Percentiles rank a stretch among this genome's conserved stretches.
Evolutionary conservation across 768 basidiomycete genomes (phyloP).

Genomic region (Pleurotus eryngii): DNA sequence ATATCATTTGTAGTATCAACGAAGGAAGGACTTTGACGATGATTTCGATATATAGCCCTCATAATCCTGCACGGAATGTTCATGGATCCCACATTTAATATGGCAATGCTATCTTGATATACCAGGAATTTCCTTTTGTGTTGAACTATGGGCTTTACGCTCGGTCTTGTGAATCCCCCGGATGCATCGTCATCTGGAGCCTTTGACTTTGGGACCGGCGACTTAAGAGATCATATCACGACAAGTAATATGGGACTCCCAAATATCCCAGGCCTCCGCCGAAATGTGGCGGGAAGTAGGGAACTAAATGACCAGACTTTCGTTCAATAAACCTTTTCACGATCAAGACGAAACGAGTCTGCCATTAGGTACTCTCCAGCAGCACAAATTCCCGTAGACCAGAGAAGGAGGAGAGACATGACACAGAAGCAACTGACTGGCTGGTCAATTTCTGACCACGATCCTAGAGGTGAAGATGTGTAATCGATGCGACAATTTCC

Average conservation of each 20-base stretch:
- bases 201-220: too few relatives aligned
- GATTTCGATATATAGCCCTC: conserved; percentile 44
- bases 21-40: conserved; percentile 64
- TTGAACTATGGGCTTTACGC: too few relatives aligned
- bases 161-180: too few relatives aligned
- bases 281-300: too few relatives aligned
- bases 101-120: too few relatives aligned
- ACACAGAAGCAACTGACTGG: conserved; percentile 87
- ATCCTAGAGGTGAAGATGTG: conserved; percentile 38
- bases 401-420: conserved; percentile 71
- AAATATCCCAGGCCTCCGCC: too few relatives aligned
- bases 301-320: background rate
- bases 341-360: conserved; percentile 16
- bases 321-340: background rate
- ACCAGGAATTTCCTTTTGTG: too few relatives aligned
- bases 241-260: too few relatives aligned
- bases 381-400: conserved; percentile 74
- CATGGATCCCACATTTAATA: too few relatives aligned
- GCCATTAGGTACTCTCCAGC: conserved; percentile 71
- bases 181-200: too few relatives aligned
- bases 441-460: conserved; percentile 88
- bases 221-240: too few relatives aligned
- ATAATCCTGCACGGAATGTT: too few relatives aligned
- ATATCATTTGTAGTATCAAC: conserved; percentile 46
- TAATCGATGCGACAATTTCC: conserved; percentile 5